phyloP scores from a whole-genome alignment of 768 basidiomycete species.

The Leccinum pellstonianum region DNA sequence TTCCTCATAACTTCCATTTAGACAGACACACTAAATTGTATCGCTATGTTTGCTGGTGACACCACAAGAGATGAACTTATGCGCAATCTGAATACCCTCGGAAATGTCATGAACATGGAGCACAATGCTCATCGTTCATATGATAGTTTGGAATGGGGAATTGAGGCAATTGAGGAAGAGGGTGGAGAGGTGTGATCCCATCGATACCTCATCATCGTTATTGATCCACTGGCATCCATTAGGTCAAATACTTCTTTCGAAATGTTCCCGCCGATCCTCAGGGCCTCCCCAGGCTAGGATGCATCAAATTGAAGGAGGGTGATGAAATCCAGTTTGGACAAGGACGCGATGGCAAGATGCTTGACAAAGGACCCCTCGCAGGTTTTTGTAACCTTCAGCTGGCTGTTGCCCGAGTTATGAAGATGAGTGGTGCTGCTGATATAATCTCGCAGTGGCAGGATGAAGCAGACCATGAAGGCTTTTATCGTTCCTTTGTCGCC shows the following conservation, averaged over 20 bases:
- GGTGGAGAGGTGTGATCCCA: neutral
- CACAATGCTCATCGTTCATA: neutral
- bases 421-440: too few species aligned
- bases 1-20: neutral
- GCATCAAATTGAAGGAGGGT: neutral
- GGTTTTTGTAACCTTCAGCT: too few species aligned
- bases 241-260: neutral
- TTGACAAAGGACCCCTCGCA: neutral
- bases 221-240: neutral
- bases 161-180: constrained; percentile 1
- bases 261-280: neutral
- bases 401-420: too few species aligned
- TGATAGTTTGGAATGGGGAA: neutral
- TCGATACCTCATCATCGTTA: neutral
- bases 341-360: constrained; percentile 1
- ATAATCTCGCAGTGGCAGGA: too few species aligned
- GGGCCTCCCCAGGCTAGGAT: too few species aligned
- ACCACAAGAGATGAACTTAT: too few species aligned
- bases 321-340: constrained; percentile 6
- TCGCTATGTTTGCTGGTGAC: neutral
- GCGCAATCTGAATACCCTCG: too few species aligned
- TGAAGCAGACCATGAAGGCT: too few species aligned
- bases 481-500: too few species aligned
- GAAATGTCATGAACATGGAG: neutral
- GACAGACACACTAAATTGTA: neutral